Base-by-base conservation (phyloP, 805 yeast species). In the Saccharomycopsis olivae region DNA sequence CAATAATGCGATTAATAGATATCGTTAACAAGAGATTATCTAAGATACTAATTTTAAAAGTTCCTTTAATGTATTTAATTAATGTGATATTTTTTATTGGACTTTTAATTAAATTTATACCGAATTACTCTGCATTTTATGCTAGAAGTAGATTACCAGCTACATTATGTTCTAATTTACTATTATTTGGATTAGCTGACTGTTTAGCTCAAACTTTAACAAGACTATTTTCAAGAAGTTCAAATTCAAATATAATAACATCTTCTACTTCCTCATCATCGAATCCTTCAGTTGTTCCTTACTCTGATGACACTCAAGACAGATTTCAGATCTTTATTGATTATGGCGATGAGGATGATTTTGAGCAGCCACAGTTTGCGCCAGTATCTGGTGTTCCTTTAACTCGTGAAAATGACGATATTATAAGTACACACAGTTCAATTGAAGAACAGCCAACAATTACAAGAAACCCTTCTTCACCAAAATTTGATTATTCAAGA, bases 111-210 rank as follows among this genome's bases (percentile, higher is more conserved):
- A 69, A 68, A 41, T 61, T 78, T 36, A 71, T 84, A 5, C 65
- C 73, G 21, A 65, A 67, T 38, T 81, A 80, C 52, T 75, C 75
- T 38, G 63, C 61, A 6, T 53, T 79, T 40, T 87, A 87, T 56
- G 69, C 71, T 45, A 66, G 61, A 42, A 73, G 75, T 35, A 77
- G 92, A 1, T 58, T 86, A 23, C 56, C 79, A n/a, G 85, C 96
- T 13, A 83, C 87, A 28, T 71, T 85, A 43, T 72, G 78, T 18
- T 79, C 96, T 1, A 89, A 89, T 53, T 60, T 83, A 21, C 75
- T 88, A 3, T 63, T 89, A 4, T 84, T 77, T 56, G 96, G 95
- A 0, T 75, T 86, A n/a, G 87, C 96, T 0, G 97, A 89, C 55
- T 74, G 88, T 0, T 55, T 88, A 47, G 97, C 97, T 0, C 97